These are phyloP conservation scores for Starmerella apis DNA, from an alignment of 805 yeast genomes.

Conservation along the genomic window DNA sequence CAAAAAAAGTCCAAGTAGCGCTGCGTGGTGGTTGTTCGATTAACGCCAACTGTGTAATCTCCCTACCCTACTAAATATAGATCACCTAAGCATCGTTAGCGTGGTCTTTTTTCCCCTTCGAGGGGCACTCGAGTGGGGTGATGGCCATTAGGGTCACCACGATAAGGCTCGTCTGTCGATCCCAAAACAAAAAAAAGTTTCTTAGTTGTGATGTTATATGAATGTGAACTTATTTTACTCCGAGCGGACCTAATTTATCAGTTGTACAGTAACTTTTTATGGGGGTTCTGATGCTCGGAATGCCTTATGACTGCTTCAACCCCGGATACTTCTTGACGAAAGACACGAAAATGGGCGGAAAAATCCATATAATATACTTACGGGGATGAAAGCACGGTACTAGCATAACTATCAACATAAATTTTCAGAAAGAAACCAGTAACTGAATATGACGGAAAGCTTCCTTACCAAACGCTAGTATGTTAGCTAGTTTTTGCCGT, in stretches of 20 bases:
- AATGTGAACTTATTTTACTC: background rate
- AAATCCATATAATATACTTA: too few relatives aligned
- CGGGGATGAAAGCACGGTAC: too few relatives aligned
- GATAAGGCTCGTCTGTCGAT: constrained; percentile 5
- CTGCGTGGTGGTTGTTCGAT: constrained; percentile 4
- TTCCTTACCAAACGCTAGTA: too few relatives aligned
- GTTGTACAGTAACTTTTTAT: too few relatives aligned
- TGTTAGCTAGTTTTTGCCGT: background rate
- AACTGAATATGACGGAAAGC: too few relatives aligned
- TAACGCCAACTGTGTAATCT: constrained; percentile 1
- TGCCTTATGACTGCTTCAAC: too few relatives aligned
- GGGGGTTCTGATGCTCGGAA: too few relatives aligned
- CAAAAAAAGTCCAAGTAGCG: background rate
- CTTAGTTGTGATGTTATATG: background rate
- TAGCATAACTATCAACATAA: too few relatives aligned
- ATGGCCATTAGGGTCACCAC: background rate
- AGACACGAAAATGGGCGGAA: too few relatives aligned
- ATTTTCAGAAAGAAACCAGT: too few relatives aligned
- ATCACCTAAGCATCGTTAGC: constrained; percentile 3
- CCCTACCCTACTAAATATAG: constrained; percentile 8
- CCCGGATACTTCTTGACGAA: too few relatives aligned
- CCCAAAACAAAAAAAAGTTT: background rate
- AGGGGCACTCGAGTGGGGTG: constrained; percentile 5
- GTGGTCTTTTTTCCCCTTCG: background rate
- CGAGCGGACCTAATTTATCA: too few relatives aligned